Evolutionary conservation across 2,329 filamentous ascomycete genomes (phyloP).

Genomic region (Clarireedia homoeocarpa): DNA sequence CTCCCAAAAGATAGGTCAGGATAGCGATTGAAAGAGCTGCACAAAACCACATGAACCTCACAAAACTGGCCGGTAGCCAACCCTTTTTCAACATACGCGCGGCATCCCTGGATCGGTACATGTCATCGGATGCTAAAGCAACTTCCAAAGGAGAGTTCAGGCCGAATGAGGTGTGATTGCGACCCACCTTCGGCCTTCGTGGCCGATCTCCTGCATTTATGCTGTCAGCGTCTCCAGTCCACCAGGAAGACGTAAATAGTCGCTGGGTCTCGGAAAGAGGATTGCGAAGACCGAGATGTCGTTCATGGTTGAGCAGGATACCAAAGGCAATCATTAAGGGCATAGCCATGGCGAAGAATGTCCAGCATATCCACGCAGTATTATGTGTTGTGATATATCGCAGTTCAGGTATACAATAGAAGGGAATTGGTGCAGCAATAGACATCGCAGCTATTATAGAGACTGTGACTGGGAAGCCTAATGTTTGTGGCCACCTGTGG

Average conservation of each 20-base stretch:
- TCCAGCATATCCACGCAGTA: constrained; percentile 62
- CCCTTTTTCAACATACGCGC: constrained; percentile 24
- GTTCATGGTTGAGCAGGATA: constrained; percentile 55
- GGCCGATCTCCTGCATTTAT: constrained; percentile 34
- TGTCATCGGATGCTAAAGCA: constrained; percentile 21
- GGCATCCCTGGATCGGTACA: constrained; percentile 11
- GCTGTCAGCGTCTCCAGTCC: constrained; percentile 47
- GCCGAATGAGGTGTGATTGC: constrained; percentile 22
- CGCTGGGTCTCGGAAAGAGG: constrained; percentile 58
- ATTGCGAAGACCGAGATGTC: constrained; percentile 53
- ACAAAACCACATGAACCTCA: constrained; percentile 64
- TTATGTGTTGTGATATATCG: constrained; percentile 52
- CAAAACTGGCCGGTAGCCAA: constrained; percentile 59
- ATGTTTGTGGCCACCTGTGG: constrained; percentile 49
- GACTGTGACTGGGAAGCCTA: constrained; percentile 59
- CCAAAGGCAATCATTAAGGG: constrained; percentile 58
- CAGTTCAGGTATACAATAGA: constrained; percentile 48
- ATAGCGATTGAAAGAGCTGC: constrained; percentile 54
- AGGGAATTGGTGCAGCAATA: constrained; percentile 48
- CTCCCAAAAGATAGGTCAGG: constrained; percentile 59
- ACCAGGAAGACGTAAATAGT: constrained; percentile 60
- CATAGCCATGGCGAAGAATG: constrained; percentile 62
- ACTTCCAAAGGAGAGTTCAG: constrained; percentile 27
- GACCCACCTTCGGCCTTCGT: constrained; percentile 31
- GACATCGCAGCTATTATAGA: constrained; percentile 54